Percentiles rank a stretch among this genome's conserved stretches.
Conservation (phyloP, 805 yeast genomes). For the Henningerozyma blattae region DNA sequence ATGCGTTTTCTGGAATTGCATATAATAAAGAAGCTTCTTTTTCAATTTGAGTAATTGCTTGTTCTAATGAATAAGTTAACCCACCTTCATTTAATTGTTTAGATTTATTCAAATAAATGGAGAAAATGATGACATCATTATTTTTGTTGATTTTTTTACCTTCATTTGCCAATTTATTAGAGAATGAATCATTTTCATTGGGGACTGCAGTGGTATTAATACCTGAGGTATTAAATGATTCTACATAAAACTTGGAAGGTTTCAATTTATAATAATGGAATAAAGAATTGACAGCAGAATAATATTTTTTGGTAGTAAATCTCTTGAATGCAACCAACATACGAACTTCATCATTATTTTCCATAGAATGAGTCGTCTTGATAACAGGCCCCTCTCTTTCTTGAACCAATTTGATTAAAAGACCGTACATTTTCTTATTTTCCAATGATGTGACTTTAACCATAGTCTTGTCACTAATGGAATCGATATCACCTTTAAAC, state of each 20-base stretch:
- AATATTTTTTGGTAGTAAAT: constrained; percentile 74
- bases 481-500: constrained; percentile 35
- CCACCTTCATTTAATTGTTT: constrained; percentile 33
- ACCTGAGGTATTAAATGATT: constrained; percentile 45
- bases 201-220: not conserved
- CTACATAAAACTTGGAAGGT: constrained; percentile 84
- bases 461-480: constrained; percentile 72
- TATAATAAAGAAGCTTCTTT: constrained; percentile 89
- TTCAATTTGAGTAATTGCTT: constrained; percentile 77
- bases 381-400: constrained; percentile 85
- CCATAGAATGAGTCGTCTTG: constrained; percentile 62
- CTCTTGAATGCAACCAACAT: constrained; percentile 81
- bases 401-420: constrained; percentile 56
- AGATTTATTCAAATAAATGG: constrained; percentile 66
- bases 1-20: constrained; percentile 80
- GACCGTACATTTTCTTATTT: constrained; percentile 68
- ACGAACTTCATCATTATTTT: constrained; percentile 72
- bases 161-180: constrained; percentile 28
- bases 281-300: constrained; percentile 74
- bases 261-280: constrained; percentile 80
- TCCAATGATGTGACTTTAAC: constrained; percentile 64
- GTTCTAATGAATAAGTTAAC: constrained; percentile 31
- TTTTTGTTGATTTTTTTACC: constrained; percentile 28
- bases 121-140: constrained; percentile 76
- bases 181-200: not conserved